Percentiles rank a stretch among this genome's conserved stretches.
phyloP scores from a whole-genome alignment of 2,329 filamentous ascomycete genomes.

The Cladosporium phlei region DNA sequence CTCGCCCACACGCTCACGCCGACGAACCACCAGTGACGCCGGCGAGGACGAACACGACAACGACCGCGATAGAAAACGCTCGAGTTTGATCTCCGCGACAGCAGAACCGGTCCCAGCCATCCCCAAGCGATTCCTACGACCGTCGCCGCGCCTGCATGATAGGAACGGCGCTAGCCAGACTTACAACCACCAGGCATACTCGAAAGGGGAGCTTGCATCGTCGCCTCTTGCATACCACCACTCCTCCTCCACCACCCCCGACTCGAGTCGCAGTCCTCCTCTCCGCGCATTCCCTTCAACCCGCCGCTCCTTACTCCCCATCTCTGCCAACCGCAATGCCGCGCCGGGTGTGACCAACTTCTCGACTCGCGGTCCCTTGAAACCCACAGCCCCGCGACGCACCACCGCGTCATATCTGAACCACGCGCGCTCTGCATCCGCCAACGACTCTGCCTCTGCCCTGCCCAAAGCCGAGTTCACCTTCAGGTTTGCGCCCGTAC shows the following conservation, averaged over 20 bases:
- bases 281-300: no score
- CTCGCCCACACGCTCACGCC: no score
- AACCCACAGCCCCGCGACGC: not conserved
- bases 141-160: not conserved
- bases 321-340: not conserved
- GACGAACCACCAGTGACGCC: not conserved
- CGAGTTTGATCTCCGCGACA: not conserved
- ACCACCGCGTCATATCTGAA: conserved; percentile 3
- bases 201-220: conserved; percentile 1
- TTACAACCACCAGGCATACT: conserved; percentile 2
- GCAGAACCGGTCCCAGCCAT: conserved; percentile 8
- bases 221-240: conserved; percentile 9
- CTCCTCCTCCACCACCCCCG: not conserved
- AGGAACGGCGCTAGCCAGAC: not conserved
- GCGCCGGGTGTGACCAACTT: conserved; percentile 1
- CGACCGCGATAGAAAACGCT: no score
- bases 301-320: no score
- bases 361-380: no score
- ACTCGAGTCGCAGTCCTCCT: no score
- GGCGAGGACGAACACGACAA: not conserved
- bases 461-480: conserved; percentile 1
- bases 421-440: conserved; percentile 3
- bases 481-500: not conserved
- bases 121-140: conserved; percentile 8
- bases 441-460: no score